phyloP scores from a whole-genome alignment of 208 protist genomes.

The Naegleria gruberi region DNA sequence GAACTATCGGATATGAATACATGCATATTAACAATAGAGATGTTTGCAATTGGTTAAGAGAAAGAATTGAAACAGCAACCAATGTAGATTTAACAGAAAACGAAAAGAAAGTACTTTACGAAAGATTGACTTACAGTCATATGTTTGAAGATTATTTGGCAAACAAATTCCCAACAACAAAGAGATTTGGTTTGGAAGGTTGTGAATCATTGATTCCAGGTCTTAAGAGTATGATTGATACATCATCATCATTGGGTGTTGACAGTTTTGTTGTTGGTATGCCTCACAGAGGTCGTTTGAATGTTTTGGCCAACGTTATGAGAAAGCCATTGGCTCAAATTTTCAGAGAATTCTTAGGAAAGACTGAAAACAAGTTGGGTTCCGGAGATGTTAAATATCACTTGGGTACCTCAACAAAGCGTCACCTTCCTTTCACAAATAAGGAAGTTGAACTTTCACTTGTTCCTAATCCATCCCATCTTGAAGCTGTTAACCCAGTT shows the following conservation, averaged over 20 bases:
- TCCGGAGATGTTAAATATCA: slow-evolving; percentile 97
- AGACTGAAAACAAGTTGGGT: slow-evolving; percentile 57
- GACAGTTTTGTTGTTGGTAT: slow-evolving; percentile 91
- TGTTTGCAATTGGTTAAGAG: slow-evolving; percentile 73
- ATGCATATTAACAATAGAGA: slow-evolving; percentile 81
- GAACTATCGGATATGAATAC: slow-evolving; percentile 80
- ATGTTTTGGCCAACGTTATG: slow-evolving; percentile 91
- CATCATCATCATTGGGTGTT: slow-evolving; percentile 66
- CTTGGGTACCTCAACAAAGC: slow-evolving; percentile 71
- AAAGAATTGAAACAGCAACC: slow-evolving; percentile 67
- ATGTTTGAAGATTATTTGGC: slow-evolving; percentile 86
- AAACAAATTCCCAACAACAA: slow-evolving; percentile 82
- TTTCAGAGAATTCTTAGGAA: slow-evolving; percentile 75
- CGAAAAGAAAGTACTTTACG: slow-evolving; percentile 72
- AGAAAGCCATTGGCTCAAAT: slow-evolving; percentile 85
- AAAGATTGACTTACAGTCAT: slow-evolving; percentile 75
- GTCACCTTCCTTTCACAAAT: slow-evolving; percentile 54
- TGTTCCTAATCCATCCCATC: slow-evolving; percentile 94
- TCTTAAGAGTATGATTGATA: slow-evolving; percentile 80
- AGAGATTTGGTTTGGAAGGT: slow-evolving; percentile 93
- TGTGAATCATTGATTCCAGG: slow-evolving; percentile 87
- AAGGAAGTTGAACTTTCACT: slow-evolving; percentile 85
- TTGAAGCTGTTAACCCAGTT: slow-evolving; percentile 97
- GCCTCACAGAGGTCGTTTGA: slow-evolving; percentile 94
- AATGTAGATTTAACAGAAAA: slow-evolving; percentile 50